These are phyloP conservation scores for Termitomyces sp. DNA, from an alignment of 768 basidiomycete species.

Conservation along the genomic window DNA sequence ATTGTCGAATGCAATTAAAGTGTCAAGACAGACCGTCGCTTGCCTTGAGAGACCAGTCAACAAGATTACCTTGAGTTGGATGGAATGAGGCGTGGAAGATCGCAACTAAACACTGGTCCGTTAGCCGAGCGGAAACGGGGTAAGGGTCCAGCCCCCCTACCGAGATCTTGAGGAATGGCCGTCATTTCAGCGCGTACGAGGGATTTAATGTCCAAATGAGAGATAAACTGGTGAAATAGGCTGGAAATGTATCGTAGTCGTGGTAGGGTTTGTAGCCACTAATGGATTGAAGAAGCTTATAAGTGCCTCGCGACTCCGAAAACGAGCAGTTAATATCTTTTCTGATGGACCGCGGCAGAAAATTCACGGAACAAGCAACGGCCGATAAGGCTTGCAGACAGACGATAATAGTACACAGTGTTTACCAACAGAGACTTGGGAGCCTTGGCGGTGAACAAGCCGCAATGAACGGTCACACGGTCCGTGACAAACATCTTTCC, in stretches of 20 bases:
- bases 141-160: slow-evolving; percentile 27
- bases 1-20: background rate
- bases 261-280: background rate
- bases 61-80: slow-evolving; percentile 73
- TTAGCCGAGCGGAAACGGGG: background rate
- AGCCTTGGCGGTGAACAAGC: background rate
- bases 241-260: background rate
- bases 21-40: slow-evolving; percentile 48
- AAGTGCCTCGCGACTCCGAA: background rate
- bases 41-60: slow-evolving; percentile 77
- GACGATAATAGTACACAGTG: background rate
- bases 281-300: background rate
- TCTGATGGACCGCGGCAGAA: background rate
- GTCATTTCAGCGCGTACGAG: background rate
- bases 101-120: slow-evolving; percentile 48
- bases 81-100: slow-evolving; percentile 86
- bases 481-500: slow-evolving; percentile 8
- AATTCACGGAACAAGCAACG: background rate
- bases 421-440: background rate
- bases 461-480: background rate
- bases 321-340: background rate
- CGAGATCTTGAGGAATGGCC: slow-evolving; percentile 47
- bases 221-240: background rate
- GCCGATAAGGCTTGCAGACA: background rate
- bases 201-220: no score